phyloP scores from a whole-genome alignment of 805 yeast genomes.

The Jamesozyma piceae region DNA sequence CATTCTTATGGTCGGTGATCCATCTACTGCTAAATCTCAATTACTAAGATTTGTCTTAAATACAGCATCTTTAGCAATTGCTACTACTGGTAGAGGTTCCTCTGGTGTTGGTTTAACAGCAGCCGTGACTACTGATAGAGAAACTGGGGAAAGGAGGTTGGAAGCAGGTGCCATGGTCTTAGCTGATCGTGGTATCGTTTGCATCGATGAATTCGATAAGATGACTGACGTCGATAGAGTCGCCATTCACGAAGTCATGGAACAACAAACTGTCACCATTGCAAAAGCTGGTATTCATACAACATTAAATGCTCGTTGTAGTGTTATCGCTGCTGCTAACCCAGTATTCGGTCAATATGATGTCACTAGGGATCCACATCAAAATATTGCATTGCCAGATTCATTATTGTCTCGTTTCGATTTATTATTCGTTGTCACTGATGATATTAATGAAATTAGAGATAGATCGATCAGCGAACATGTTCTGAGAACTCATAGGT shows the following conservation, averaged over 20 bases:
- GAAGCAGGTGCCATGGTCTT: constrained; percentile 99
- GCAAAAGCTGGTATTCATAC: constrained; percentile 98
- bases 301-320: constrained; percentile 89
- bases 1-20: constrained; percentile 94
- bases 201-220: constrained; percentile 98
- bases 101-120: constrained; percentile 99
- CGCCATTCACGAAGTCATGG: constrained; percentile 99
- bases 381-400: constrained; percentile 93
- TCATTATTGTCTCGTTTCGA: constrained; percentile 95
- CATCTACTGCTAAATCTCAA: constrained; percentile 96
- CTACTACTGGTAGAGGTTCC: constrained; percentile 98
- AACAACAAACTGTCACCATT: constrained; percentile 95
- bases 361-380: constrained; percentile 90
- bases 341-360: constrained; percentile 97
- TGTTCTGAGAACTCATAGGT: constrained; percentile 88
- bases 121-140: constrained; percentile 92
- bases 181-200: constrained; percentile 94
- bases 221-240: constrained; percentile 96
- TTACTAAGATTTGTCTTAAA: constrained; percentile 87
- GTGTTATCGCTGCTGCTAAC: constrained; percentile 95
- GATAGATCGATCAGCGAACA: constrained; percentile 90
- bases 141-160: constrained; percentile 90
- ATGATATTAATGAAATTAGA: constrained; percentile 75
- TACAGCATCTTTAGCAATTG: constrained; percentile 91
- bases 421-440: constrained; percentile 88